Evolutionary conservation across 306 rosid genomes (phyloP).

Genomic region (Senna tora): DNA sequence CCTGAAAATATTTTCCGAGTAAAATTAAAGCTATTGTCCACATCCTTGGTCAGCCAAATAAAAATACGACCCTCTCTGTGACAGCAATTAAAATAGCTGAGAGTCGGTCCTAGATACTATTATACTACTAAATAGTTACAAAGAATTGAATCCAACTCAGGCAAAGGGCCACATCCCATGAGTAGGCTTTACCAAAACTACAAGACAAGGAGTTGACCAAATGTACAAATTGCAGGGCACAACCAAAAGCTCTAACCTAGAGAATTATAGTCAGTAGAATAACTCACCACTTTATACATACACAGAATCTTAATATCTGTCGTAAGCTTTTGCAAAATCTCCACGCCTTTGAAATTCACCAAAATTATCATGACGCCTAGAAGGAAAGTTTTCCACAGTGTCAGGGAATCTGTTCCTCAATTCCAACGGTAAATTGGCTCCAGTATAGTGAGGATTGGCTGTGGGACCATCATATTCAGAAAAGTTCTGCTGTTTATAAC

Average conservation of each 20-base stretch:
- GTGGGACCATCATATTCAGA: slow-evolving; percentile 67
- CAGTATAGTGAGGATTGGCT: slow-evolving; percentile 64
- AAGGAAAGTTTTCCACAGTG: slow-evolving; percentile 60
- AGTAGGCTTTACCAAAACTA: slow-evolving; percentile 35
- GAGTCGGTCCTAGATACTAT: background rate
- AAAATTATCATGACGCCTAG: slow-evolving; percentile 73
- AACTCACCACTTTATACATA: slow-evolving; percentile 73
- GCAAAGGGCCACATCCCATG: slow-evolving; percentile 31
- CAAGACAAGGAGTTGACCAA: slow-evolving; percentile 26
- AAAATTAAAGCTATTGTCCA: slow-evolving; percentile 64
- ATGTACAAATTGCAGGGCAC: slow-evolving; percentile 33
- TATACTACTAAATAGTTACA: slow-evolving; percentile 7
- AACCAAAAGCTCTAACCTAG: slow-evolving; percentile 33
- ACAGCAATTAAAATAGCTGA: slow-evolving; percentile 22
- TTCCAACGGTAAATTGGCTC: slow-evolving; percentile 64
- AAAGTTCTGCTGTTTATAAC: slow-evolving; percentile 70
- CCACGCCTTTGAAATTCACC: slow-evolving; percentile 84
- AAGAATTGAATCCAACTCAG: slow-evolving; percentile 14
- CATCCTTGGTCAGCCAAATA: slow-evolving; percentile 38
- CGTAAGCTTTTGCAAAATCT: slow-evolving; percentile 73
- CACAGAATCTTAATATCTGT: slow-evolving; percentile 65
- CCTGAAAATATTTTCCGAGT: slow-evolving; percentile 65
- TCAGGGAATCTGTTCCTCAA: slow-evolving; percentile 78
- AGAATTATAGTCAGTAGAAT: slow-evolving; percentile 40
- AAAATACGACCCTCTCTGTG: slow-evolving; percentile 20